Conservation (phyloP, 371 early-diverging fungal genomes). For the Syncephalastrum sp. region DNA sequence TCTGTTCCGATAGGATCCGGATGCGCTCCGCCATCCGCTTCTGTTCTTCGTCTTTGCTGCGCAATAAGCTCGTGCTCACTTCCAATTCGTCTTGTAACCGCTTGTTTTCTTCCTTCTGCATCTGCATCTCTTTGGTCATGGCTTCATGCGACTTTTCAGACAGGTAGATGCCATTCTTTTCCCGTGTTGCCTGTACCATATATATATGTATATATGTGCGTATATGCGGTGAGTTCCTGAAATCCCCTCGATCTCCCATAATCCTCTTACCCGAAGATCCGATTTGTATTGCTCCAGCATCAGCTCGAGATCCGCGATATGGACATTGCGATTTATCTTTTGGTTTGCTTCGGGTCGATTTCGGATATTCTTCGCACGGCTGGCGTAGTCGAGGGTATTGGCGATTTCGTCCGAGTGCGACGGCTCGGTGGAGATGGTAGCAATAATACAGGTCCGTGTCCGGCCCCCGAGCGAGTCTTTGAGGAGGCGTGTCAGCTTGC, state of each 20-base stretch:
- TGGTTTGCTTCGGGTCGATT: conserved; percentile 92
- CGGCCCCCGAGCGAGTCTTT: conserved; percentile 94
- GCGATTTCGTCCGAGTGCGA: conserved; percentile 84
- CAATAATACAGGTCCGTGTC: conserved; percentile 95
- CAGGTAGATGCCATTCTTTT: conserved; percentile 73
- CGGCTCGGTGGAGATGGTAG: conserved; percentile 82
- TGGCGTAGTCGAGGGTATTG: conserved; percentile 95
- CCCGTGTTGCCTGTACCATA: conserved; percentile 51
- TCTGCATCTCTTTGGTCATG: no score
- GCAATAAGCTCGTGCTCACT: no score
- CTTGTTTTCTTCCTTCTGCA: no score
- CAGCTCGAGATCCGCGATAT: conserved; percentile 78
- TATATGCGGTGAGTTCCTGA: no score
- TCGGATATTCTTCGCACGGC: conserved; percentile 92
- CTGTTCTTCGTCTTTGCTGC: no score
- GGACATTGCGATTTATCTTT: conserved; percentile 79
- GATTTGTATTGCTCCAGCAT: conserved; percentile 68
- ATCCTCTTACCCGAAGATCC: conserved; percentile 30
- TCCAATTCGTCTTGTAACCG: no score
- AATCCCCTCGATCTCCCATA: no score
- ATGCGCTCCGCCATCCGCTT: no score
- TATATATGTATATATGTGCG: no score
- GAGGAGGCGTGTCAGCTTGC: conserved; percentile 93
- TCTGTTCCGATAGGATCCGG: no score
- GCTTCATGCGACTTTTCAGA: conserved; percentile 15